phyloP scores from a whole-genome alignment of 768 basidiomycete genomes.

The Dacryopinax spathularia region DNA sequence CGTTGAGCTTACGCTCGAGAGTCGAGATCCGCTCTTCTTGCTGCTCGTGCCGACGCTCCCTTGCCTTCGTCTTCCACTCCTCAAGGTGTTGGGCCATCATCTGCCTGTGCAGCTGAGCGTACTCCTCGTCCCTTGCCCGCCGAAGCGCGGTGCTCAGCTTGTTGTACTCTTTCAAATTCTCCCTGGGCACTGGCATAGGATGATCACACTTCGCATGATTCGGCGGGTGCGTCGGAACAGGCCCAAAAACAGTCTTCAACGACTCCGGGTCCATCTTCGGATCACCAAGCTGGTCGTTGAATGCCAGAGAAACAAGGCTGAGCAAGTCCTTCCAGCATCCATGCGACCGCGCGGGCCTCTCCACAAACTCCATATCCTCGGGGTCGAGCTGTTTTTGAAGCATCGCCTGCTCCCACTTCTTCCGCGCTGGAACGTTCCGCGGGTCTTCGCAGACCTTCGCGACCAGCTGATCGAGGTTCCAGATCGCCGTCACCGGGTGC shows the following conservation, averaged over 20 bases:
- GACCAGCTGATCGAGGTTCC: conserved; percentile 42
- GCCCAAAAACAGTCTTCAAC: conserved; percentile 14
- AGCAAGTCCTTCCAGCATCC: conserved; percentile 68
- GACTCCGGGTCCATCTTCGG: not conserved
- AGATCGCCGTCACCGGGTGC: conserved; percentile 55
- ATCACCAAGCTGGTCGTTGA: conserved; percentile 34
- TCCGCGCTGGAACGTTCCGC: conserved; percentile 16
- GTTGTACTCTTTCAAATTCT: no score
- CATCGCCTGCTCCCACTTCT: conserved; percentile 8
- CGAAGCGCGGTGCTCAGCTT: no score
- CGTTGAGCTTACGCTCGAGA: conserved; percentile 12
- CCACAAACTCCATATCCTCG: conserved; percentile 13
- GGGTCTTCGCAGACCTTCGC: conserved; percentile 35
- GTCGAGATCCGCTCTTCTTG: not conserved
- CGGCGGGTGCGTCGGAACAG: not conserved
- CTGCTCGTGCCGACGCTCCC: conserved; percentile 14
- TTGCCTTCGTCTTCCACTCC: not conserved
- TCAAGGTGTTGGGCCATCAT: conserved; percentile 10
- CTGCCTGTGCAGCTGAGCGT: no score
- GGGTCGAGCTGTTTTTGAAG: conserved; percentile 9
- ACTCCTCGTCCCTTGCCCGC: no score
- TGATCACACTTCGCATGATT: not conserved
- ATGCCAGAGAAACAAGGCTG: conserved; percentile 49
- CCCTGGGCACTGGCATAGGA: conserved; percentile 5
- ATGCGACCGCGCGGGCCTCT: conserved; percentile 26